phyloP scores from a whole-genome alignment of 352 stramenopile genomes.

The Halophytophthora batemanensis region DNA sequence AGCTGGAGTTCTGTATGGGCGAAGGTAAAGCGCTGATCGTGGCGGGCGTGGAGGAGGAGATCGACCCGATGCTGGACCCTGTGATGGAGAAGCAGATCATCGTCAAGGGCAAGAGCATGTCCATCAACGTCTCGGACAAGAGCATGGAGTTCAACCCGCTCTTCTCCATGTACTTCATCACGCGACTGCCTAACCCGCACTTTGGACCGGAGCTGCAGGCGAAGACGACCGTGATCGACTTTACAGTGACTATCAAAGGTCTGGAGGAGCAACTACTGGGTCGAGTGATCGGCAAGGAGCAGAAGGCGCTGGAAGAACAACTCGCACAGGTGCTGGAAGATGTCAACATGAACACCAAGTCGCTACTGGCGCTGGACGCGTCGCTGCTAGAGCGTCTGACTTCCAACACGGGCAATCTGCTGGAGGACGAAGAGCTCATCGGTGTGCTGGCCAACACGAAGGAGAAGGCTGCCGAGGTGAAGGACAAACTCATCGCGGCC shows the following conservation, averaged over 20 bases:
- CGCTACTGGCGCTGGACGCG: slow-evolving; percentile 93
- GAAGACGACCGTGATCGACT: slow-evolving; percentile 99
- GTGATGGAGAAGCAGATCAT: slow-evolving; percentile 97
- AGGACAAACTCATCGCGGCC: slow-evolving; percentile 95
- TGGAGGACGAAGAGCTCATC: slow-evolving; percentile 99
- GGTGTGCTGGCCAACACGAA: slow-evolving; percentile 98
- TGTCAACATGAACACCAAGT: slow-evolving; percentile 98
- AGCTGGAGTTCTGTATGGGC: slow-evolving; percentile 97
- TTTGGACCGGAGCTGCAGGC: slow-evolving; percentile 97
- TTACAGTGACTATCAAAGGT: slow-evolving; percentile 96
- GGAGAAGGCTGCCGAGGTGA: slow-evolving; percentile 97
- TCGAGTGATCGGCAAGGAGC: slow-evolving; percentile 97
- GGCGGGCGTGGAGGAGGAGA: slow-evolving; percentile 96
- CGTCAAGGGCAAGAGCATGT: slow-evolving; percentile 94
- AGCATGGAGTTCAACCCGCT: slow-evolving; percentile 98
- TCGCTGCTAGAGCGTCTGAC: slow-evolving; percentile 95
- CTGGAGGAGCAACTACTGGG: slow-evolving; percentile 97
- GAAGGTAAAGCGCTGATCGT: slow-evolving; percentile 95
- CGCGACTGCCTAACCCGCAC: slow-evolving; percentile 95
- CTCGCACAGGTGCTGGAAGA: slow-evolving; percentile 98
- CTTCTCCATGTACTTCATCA: slow-evolving; percentile 99
- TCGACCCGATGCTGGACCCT: slow-evolving; percentile 98
- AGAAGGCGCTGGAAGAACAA: slow-evolving; percentile 97
- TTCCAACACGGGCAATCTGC: slow-evolving; percentile 96
- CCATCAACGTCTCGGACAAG: slow-evolving; percentile 98